These are phyloP conservation scores for Colletotrichum godetiae DNA, from an alignment of 2,329 filamentous ascomycete species.

Conservation along the genomic window DNA sequence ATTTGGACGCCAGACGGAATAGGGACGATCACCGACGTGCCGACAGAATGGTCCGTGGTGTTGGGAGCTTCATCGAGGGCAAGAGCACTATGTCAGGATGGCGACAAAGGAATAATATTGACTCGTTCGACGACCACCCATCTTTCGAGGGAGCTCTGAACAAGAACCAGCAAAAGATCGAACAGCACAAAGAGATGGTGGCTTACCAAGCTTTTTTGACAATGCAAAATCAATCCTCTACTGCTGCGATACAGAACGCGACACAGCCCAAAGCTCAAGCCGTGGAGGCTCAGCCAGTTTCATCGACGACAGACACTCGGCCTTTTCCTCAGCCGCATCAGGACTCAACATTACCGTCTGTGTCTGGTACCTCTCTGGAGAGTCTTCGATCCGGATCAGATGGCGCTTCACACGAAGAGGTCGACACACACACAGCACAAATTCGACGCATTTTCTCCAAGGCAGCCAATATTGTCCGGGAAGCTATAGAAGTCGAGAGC, in stretches of 20 bases:
- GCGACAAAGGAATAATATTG: constrained; percentile 16
- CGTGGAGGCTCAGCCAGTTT: not conserved
- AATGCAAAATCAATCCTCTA: not conserved
- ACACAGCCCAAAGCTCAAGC: not conserved
- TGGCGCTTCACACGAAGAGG: not conserved
- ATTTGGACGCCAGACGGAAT: constrained; percentile 47
- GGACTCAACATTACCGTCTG: not conserved
- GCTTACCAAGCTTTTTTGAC: constrained; percentile 42
- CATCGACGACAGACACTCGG: not conserved
- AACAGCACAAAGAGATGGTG: constrained; percentile 40
- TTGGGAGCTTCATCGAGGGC: constrained; percentile 50
- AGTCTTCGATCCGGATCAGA: constrained; percentile 44
- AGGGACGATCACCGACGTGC: constrained; percentile 43
- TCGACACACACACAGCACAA: not conserved
- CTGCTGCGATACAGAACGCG: not conserved
- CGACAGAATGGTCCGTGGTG: constrained; percentile 50
- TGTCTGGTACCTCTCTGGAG: not conserved
- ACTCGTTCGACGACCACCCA: constrained; percentile 23
- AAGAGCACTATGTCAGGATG: constrained; percentile 43
- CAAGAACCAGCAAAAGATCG: constrained; percentile 27
- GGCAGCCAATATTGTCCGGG: constrained; percentile 55
- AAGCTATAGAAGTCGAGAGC: constrained; percentile 49
- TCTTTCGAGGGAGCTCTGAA: constrained; percentile 36
- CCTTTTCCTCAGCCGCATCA: not conserved
- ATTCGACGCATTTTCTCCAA: constrained; percentile 51